Evolutionary conservation across 2,329 filamentous ascomycete genomes (phyloP).

Genomic region (Alternaria sp.): DNA sequence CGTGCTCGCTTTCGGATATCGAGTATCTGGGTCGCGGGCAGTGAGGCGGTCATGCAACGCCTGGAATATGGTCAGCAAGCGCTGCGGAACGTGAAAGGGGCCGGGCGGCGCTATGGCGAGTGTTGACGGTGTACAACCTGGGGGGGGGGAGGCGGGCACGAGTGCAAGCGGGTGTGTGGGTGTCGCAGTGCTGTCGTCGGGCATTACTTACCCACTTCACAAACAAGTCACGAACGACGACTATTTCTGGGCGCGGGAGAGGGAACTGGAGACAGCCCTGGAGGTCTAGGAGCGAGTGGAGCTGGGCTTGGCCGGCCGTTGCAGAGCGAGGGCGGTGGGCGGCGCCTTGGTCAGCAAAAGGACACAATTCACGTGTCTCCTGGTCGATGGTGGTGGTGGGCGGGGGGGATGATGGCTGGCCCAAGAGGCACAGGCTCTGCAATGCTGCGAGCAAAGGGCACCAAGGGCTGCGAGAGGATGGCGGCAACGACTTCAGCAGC

Average conservation of each 20-base stretch:
- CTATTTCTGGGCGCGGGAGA: neutral
- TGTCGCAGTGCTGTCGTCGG: slow-evolving; percentile 25
- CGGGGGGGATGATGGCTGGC: slow-evolving; percentile 19
- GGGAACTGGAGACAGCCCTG: neutral
- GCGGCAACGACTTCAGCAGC: slow-evolving; percentile 28
- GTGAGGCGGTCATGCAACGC: slow-evolving; percentile 29
- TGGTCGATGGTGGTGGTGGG: neutral
- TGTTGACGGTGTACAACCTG: slow-evolving; percentile 48
- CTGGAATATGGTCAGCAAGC: slow-evolving; percentile 44
- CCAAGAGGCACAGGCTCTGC: slow-evolving; percentile 19
- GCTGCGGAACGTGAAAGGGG: slow-evolving; percentile 39
- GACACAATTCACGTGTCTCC: slow-evolving; percentile 9
- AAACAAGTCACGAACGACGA: neutral
- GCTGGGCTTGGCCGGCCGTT: slow-evolving; percentile 27
- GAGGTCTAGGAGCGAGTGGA: neutral
- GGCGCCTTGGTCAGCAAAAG: slow-evolving; percentile 17
- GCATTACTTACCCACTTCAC: slow-evolving; percentile 40
- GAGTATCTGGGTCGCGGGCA: slow-evolving; percentile 21
- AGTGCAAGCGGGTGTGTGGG: slow-evolving; percentile 45
- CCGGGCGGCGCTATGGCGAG: slow-evolving; percentile 35
- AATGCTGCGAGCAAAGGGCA: slow-evolving; percentile 15
- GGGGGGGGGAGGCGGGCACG: slow-evolving; percentile 40
- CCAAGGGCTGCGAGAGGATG: slow-evolving; percentile 25
- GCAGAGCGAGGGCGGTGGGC: slow-evolving; percentile 17
- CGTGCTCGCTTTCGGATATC: slow-evolving; percentile 12